Percentiles rank a stretch among this genome's conserved stretches.
Evolutionary conservation across 345 rosid species (phyloP).

Genomic region (Syzygium aromaticum): DNA sequence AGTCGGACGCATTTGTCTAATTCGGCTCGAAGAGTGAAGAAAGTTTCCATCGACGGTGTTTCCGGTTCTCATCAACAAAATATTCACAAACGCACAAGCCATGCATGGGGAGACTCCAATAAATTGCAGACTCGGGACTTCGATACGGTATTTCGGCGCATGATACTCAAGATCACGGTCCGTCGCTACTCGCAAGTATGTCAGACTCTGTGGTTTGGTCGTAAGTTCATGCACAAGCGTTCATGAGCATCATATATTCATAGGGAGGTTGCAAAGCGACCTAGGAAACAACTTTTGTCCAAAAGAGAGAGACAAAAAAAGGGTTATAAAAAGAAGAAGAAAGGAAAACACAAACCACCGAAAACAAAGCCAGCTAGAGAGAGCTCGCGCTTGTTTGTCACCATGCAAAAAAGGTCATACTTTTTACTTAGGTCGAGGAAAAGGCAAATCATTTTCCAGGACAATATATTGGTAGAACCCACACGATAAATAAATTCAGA

Average conservation of each 20-base stretch:
- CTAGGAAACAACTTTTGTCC: neutral
- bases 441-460: neutral
- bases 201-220: neutral
- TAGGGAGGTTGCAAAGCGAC: neutral
- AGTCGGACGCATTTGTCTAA: neutral
- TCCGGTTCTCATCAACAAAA: neutral
- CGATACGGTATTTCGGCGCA: neutral
- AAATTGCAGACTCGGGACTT: neutral
- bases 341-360: neutral
- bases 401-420: neutral
- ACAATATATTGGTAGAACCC: neutral
- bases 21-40: neutral
- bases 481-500: neutral
- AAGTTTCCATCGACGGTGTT: neutral
- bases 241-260: neutral
- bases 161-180: neutral
- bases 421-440: neutral
- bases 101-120: neutral
- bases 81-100: neutral
- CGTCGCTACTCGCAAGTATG: neutral
- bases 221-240: neutral
- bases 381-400: neutral
- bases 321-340: neutral
- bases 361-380: neutral
- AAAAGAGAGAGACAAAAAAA: neutral